These are phyloP conservation scores for Salix udensis DNA, from an alignment of 345 rosid species.

Conservation along the genomic window DNA sequence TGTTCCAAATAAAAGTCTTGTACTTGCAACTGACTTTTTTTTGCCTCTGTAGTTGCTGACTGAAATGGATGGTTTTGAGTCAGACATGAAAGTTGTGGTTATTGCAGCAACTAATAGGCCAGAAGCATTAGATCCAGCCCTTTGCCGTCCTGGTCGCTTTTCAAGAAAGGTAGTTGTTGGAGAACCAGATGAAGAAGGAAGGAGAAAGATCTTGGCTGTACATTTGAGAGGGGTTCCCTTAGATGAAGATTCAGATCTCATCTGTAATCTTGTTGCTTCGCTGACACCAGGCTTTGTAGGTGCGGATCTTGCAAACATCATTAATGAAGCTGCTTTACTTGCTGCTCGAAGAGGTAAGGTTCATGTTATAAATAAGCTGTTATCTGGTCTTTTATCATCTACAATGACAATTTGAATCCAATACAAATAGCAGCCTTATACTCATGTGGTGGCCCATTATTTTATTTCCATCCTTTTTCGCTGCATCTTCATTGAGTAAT, in stretches of 20 bases:
- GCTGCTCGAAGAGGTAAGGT: slow-evolving; percentile 87
- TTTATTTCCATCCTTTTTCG: not conserved
- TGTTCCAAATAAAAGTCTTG: not conserved
- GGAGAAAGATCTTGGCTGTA: slow-evolving; percentile 74
- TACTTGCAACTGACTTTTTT: not conserved
- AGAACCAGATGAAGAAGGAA: slow-evolving; percentile 93
- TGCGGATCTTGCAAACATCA: slow-evolving; percentile 93
- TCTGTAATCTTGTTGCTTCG: slow-evolving; percentile 76
- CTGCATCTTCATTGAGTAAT: not conserved
- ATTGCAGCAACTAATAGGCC: slow-evolving; percentile 97
- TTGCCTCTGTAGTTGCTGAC: slow-evolving; percentile 71
- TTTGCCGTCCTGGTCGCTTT: slow-evolving; percentile 96
- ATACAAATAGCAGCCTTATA: too few relatives aligned
- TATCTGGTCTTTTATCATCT: not conserved
- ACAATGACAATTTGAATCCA: not conserved
- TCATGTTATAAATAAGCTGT: not conserved
- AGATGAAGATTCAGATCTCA: slow-evolving; percentile 68
- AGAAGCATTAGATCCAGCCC: slow-evolving; percentile 87
- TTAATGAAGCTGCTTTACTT: slow-evolving; percentile 91
- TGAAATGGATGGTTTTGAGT: slow-evolving; percentile 96
- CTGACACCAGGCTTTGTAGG: slow-evolving; percentile 91
- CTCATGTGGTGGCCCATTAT: not conserved
- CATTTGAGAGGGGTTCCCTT: slow-evolving; percentile 87
- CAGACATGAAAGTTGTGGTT: slow-evolving; percentile 76
- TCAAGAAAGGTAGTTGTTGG: slow-evolving; percentile 87